Percentiles rank a stretch among this genome's conserved stretches.
Evolutionary conservation across 768 basidiomycete genomes (phyloP).

Genomic region (Pisolithus sp.): DNA sequence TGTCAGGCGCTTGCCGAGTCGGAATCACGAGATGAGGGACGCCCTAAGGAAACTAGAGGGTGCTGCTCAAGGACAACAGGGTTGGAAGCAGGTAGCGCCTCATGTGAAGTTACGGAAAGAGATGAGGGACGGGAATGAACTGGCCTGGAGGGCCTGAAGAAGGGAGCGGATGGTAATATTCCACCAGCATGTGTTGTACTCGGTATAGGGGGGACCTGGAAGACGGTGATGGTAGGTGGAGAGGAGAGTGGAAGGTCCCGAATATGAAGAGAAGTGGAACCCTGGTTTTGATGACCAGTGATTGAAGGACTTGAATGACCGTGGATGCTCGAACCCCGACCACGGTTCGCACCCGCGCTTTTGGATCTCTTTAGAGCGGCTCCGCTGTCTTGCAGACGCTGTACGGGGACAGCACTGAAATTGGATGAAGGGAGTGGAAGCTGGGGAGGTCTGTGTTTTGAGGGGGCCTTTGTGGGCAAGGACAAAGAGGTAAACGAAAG

Average conservation of each 20-base stretch:
- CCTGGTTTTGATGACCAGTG: conserved; percentile 12
- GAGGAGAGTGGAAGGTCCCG: conserved; percentile 21
- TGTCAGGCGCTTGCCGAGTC: conserved; percentile 28
- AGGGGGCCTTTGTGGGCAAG: not conserved
- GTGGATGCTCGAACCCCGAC: not conserved
- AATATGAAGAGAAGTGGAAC: conserved; percentile 5
- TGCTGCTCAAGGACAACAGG: conserved; percentile 26
- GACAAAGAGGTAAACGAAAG: conserved; percentile 8
- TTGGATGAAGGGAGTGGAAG: conserved; percentile 12
- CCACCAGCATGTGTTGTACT: conserved; percentile 62
- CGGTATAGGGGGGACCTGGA: conserved; percentile 16
- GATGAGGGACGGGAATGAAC: conserved; percentile 40
- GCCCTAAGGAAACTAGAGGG: conserved; percentile 35
- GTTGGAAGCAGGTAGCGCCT: conserved; percentile 25
- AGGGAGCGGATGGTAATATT: conserved; percentile 72
- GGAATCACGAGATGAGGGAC: conserved; percentile 36
- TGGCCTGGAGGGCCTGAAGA: conserved; percentile 69
- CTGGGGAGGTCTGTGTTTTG: conserved; percentile 8
- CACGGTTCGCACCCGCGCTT: conserved; percentile 5
- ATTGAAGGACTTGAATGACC: conserved; percentile 6
- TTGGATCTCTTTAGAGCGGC: conserved; percentile 5
- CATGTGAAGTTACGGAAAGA: conserved; percentile 25
- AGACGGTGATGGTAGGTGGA: conserved; percentile 22
- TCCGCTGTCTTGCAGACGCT: conserved; percentile 8
- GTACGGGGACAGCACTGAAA: conserved; percentile 9